Base-by-base conservation (phyloP, 2,329 filamentous ascomycete species). In the Scorias spongiosa region DNA sequence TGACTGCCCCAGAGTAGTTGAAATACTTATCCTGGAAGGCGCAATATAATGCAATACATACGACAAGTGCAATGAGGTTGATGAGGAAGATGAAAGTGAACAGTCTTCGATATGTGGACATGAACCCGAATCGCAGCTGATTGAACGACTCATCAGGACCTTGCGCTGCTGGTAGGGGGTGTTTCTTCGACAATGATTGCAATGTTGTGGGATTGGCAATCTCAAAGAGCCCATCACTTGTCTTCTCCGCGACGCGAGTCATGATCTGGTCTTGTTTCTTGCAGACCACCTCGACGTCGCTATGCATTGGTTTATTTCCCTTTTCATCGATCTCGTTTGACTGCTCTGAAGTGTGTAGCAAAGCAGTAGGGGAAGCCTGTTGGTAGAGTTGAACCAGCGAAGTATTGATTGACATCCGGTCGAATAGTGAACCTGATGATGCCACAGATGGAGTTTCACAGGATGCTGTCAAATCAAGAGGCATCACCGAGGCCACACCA, bases 81-180 rank as follows among this genome's bases (percentile, higher is more conserved):
- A 42, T 48, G 5, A 51, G 28, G 38, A 61, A 48, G 20, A 58
- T 49, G 7, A 57, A 9, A 2, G 49, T 44, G 46, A 59, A 59
- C 5, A 61, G 48, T 18, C 57, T 48, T 9, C 56, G 54, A 42
- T 63, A 63, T 10, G 49, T 49, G 11, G 49, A 56, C 43, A 59
- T 51, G 42, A 51, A 46, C n/a, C 42, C 65, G 54, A 54, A 54
- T 30, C 54, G 51, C 1, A 54, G 37, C 39, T 51, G 51, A 41
- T 50, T 36, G 12, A 36, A 12, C 12, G 32, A 36, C 32, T 36
- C 32, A 9, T 36, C 32, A 12, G 9, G 32, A 36, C 32, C 32
- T 15, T 9, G 11, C 4, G 32, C 11, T 36, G 11, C 32, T 36
- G 32, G 32, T 5, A 36, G 32, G 5, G 32, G 32, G 9, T 36